These are phyloP conservation scores for Eimeria brunetti DNA, from an alignment of 169 alveolate species.

Conservation along the genomic window DNA sequence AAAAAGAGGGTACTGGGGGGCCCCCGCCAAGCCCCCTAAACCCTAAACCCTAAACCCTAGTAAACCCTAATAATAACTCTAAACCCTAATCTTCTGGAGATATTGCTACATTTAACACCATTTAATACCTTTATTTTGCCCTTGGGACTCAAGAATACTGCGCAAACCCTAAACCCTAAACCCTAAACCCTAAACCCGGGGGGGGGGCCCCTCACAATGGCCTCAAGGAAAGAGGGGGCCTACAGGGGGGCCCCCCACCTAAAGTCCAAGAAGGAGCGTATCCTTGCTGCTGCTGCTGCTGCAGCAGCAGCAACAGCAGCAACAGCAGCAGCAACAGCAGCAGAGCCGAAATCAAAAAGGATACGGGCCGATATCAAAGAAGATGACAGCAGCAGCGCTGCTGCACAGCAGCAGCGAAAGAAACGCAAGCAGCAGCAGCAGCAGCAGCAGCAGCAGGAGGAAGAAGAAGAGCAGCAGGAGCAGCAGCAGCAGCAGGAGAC, in stretches of 20 bases:
- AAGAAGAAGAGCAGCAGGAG: neutral
- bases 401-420: constrained; percentile 4
- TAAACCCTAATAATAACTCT: neutral
- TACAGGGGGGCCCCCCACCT: neutral
- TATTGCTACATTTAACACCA: too few relatives aligned
- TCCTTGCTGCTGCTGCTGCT: constrained; percentile 11
- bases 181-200: neutral
- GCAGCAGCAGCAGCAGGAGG: neutral
- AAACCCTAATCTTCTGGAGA: neutral
- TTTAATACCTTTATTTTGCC: too few relatives aligned
- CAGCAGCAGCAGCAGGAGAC: constrained; percentile 20
- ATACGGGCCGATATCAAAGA: neutral
- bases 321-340: neutral
- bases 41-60: constrained; percentile 6
- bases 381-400: neutral
- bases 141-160: neutral
- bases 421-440: too few relatives aligned
- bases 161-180: neutral
- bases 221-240: neutral
- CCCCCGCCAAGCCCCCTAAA: neutral
- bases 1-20: neutral
- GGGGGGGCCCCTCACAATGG: neutral
- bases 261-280: neutral
- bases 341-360: neutral
- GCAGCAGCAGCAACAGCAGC: neutral